phyloP scores from a whole-genome alignment of 78 protist species.

The Polysphondylium violaceum region DNA sequence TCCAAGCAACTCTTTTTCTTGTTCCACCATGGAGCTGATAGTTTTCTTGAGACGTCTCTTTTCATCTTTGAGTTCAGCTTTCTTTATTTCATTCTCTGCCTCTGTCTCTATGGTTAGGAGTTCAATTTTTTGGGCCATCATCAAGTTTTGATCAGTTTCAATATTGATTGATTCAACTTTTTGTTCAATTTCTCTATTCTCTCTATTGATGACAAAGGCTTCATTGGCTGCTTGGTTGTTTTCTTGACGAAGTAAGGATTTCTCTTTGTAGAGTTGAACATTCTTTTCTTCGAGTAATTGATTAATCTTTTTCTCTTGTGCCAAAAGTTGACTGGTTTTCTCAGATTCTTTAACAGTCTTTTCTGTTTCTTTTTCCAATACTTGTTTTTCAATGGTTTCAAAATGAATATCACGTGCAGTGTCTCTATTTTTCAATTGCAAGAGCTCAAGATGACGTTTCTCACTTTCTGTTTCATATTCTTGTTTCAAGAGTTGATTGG shows the following conservation, averaged over 20 bases:
- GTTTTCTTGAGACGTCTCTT: constrained; percentile 32
- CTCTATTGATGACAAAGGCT: not conserved
- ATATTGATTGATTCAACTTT: not conserved
- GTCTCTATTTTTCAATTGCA: not conserved
- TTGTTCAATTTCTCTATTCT: not conserved
- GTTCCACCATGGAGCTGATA: not conserved
- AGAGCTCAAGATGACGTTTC: constrained; percentile 11
- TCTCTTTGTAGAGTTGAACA: constrained; percentile 2
- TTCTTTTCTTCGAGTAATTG: constrained; percentile 1
- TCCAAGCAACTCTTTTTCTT: not conserved
- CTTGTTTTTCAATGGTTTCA: constrained; percentile 8
- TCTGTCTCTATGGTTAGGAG: not conserved
- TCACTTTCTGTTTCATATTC: constrained; percentile 2
- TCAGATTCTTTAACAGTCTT: not conserved
- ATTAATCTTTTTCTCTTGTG: constrained; percentile 46
- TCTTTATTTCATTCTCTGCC: constrained; percentile 32
- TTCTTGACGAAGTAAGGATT: constrained; percentile 11
- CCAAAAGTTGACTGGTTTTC: not conserved
- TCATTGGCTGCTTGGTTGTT: not conserved
- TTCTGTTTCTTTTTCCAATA: constrained; percentile 1
- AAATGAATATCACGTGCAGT: constrained; percentile 10
- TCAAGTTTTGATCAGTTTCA: not conserved
- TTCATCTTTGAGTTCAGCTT: constrained; percentile 43
- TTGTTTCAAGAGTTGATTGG: not conserved
- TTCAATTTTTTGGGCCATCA: not conserved